Base-by-base conservation (phyloP, 257 asterid species). In the Jaltomata sinuosa region DNA sequence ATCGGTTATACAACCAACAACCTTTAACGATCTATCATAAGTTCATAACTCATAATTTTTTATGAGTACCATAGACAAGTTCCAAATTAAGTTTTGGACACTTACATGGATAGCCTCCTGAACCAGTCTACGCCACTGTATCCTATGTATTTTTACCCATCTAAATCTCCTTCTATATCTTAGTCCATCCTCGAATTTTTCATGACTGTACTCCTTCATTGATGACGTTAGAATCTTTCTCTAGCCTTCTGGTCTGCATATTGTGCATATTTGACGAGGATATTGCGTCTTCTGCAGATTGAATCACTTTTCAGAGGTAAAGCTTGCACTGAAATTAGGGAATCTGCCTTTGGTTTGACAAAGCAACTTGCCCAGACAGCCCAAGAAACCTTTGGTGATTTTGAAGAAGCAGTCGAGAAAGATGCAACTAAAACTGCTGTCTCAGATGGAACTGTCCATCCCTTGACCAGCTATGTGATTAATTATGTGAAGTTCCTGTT, bases 361-460 rank as follows among this genome's bases (percentile, higher is more conserved):
- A 97, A 93, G 88, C 89, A 95, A 87, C 97, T 97, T 78, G 98
- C 99, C 79, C 96, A 90, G 88, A 97, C 99, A 19, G 98, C 98
- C 72, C 97, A 95, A 87, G 97, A 97, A 82, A 97, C 99, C 80
- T 94, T 97, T 84, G 96, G 97, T 62, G 98, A 97, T 89, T 97
- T 97, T 81, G 97, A 97, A 95, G 98, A 95, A 89, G 99, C 99
- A 84, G 99, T 95, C 84, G 99, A 95, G 86, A 97, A 97, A 87
- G 99, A 97, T 91, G 98, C 99, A 25, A 97, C 99, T 61, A 97
- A 95, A 95, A 95, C 98, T 89, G 95, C 98, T 11, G 97, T 97
- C 67, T 91, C 97, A 80, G 99, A 97, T 91, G 99, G 99, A 87
- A 95, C 98, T 77, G 99, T 97, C 74, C 98, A 95, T 87, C 98